Evolutionary conservation across 2,329 filamentous ascomycete species (phyloP).

Genomic region (Aspergillus hortae): DNA sequence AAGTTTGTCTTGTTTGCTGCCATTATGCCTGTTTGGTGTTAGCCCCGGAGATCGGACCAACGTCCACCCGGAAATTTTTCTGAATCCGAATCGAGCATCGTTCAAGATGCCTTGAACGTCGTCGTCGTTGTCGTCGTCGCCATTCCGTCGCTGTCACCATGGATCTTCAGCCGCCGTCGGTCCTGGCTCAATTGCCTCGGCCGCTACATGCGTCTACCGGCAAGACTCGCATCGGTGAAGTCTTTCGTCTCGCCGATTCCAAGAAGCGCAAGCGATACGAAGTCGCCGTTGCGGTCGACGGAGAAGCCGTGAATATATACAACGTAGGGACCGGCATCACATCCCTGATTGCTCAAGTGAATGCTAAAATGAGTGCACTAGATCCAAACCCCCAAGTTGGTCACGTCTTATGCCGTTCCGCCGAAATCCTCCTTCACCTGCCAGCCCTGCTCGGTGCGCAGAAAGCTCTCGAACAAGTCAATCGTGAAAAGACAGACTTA

Average conservation of each 20-base stretch:
- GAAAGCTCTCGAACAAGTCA: conserved; percentile 43
- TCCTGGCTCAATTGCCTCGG: conserved; percentile 45
- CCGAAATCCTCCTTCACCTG: conserved; percentile 57
- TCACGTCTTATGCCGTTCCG: conserved; percentile 60
- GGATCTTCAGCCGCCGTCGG: conserved; percentile 43
- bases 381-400: conserved; percentile 59
- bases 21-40: neutral
- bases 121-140: neutral
- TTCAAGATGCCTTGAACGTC: neutral
- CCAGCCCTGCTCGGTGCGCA: conserved; percentile 57
- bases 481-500: conserved; percentile 55
- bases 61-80: conserved; percentile 36
- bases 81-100: neutral
- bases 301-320: conserved; percentile 61
- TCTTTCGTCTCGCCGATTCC: conserved; percentile 52
- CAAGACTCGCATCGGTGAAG: conserved; percentile 42
- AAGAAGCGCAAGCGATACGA: conserved; percentile 62
- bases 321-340: conserved; percentile 44
- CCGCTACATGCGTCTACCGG: conserved; percentile 39
- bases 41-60: conserved; percentile 21
- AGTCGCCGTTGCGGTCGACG: conserved; percentile 57
- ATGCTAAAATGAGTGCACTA: conserved; percentile 22
- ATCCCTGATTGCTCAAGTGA: neutral
- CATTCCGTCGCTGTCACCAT: conserved; percentile 23
- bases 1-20: neutral